Base-by-base conservation (phyloP, 1,139 yeast species). In the Arxiozyma heterogenica region DNA sequence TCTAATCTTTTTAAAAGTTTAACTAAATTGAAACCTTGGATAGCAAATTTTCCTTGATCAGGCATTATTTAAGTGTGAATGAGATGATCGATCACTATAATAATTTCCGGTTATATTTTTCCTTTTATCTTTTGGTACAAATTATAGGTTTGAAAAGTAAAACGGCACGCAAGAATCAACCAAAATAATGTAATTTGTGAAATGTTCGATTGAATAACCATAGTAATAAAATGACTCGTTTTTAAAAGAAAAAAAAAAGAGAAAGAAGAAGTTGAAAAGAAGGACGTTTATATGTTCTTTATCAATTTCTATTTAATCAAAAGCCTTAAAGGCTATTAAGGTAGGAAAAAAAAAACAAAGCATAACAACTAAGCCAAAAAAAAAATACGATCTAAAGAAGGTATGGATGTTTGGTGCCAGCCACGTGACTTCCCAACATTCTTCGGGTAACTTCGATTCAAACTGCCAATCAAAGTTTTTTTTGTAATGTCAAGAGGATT, bases 1-100 rank as follows among this genome's bases (percentile, higher is more conserved):
- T 90, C 97, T 64, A 90, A 79, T 60, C 96, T 74, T 67, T 88
- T 88, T 72, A 88, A 79, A 55, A 88, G 78, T 56, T 94, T 88
- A 49, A 86, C 87, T 58, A 88, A 77, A 68, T 86, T 88, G 73
- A 84, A 86, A 23, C 94, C 93, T 64, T 85, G 93, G 47, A 84
- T 80, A 44, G 51, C 54, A 48, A 57, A 53, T 43, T 53, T 55
- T 25, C 54, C 56, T n/a, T 53, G 46, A n/a, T 54, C 59, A 38
- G 59, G 55, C 59, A 56, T 56, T 18, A 12, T 52, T 7, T 25
- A 12, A 21, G 41, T 6, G 30, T 7, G 30, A n/a, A n/a, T n/a
- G n/a, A n/a, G n/a, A n/a, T n/a, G 30, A 27, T 5, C 9, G 30
- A 27, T 27, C 30, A 27, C 30, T 7, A 7, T 27, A 2, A 11